Evolutionary conservation across 2,329 filamentous ascomycete genomes (phyloP), one percentile per base, ranked within the genome.

Genomic region (Diaporthe ilicicola): DNA sequence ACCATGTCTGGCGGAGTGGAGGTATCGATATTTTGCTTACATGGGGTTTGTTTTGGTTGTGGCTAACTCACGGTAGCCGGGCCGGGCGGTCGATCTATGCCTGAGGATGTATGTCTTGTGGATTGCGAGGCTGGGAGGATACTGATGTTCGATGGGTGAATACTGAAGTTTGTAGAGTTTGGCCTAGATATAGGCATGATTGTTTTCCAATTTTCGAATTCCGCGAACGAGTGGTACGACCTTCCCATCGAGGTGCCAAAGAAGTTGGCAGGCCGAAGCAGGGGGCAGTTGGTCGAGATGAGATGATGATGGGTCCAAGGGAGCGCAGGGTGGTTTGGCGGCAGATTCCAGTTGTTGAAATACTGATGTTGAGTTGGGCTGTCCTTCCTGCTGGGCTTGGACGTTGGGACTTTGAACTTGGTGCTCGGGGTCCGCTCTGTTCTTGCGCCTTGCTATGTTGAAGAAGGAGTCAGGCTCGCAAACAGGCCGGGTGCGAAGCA

Each of bases 181-280:
- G 59, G 56, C 53, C 70, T 72, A 65, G 69, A 46, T 44, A 62
- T 73, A 55, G 66, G 70, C 72, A 73, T 69, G 59, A 22, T 54
- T 73, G 65, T 67, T 22, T 61, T 64, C n/a, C 61, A 32, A 44
- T 56, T 53, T 62, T 48, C n/a, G 34, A 22, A 27, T 44, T 61
- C n/a, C 27, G 51, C 71, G 69, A 71, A 53, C 69, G 69, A 73
- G 59, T 64, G 69, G 68, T 68, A 55, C 24, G 69, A 73, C 68
- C 64, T 69, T 73, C 50, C 64, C 56, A 34, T 54, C 50, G 53
- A 54, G 51, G 68, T 48, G 64, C 71, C 69, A 68, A 59, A 67
- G 61, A 29, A 59, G 55, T 46, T 68, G 71, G 64, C 71, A 69
- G 62, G 56, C 65, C 48, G 42, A 39, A 64, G 69, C 65, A 56